Evolutionary conservation across 2,329 filamentous ascomycete genomes (phyloP), one percentile per base, ranked within the genome.

Genomic region (Elsinoe perseae): DNA sequence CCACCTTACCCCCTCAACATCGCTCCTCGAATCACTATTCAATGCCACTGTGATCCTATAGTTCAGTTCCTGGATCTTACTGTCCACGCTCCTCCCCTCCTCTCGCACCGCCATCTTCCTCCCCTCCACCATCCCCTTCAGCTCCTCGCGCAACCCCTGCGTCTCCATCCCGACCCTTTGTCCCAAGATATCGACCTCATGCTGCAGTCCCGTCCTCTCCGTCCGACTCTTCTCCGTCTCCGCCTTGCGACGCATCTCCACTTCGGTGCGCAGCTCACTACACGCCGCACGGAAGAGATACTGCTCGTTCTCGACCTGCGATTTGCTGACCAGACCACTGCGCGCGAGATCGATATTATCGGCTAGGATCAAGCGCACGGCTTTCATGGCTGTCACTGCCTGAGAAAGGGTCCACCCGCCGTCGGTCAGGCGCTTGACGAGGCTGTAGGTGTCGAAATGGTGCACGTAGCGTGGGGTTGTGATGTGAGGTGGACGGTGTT

Each of bases 71-170:
- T 96, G 91, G 60, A 95, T 91, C 64, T 85, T 85, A 52, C 86
- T 87, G 67, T 97, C 92, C 66, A 88, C 86, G 5, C 79, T 79
- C 67, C 90, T 85, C 72, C 96, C 90, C 69, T 96, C 88, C 70
- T 92, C 87, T 56, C 90, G 78, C 1, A 95, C 90, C 1, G 83
- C 82, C 87, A 97, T 95, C 69, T 92, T 93, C 42, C 95, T 83
- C 68, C 98, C 92, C 66, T 97, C 92, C 69, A 97, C 96, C 79
- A 96, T 86, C 57, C 89, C 92, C 68, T 91, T 89, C n/a, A 97
- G 79, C 56, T 91, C 89, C 67, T 98, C 92, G 64, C 89, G 93
- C 58, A 97, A 75, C 30, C 81, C 86, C 56, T 84, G 73, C 23
- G 91, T 77, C 68, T 97, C 91, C 70, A 96, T 91, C 30, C 84